Base-by-base conservation (phyloP, 139 green algal genomes). In the Micractinium conductrix region DNA sequence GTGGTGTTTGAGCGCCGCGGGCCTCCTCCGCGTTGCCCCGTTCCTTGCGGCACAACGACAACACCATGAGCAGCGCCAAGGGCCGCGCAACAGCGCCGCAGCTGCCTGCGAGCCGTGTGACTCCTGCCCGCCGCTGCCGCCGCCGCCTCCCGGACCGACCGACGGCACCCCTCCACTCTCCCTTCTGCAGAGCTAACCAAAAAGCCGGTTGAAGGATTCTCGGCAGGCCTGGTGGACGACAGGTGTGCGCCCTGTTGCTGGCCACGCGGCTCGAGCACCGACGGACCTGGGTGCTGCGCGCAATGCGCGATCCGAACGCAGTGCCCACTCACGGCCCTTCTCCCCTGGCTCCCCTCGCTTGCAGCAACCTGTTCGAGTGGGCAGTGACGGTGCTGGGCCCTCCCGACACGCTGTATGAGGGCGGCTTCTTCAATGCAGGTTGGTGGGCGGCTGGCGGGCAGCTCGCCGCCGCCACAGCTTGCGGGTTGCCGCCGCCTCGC, bases 171-270 rank as follows among this genome's bases (percentile, higher is more conserved):
- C n/a, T 19, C 30, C 69, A 33, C 14, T 65, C 81, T 72, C 17
- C 48, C 48, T 43, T 45, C 24, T 75, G 87, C 94, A 99, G 97
- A 99, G 40, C 89, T 99, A 24, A 97, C 91, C 5, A 97, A 96
- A 87, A 95, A 97, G 44, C 97, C 97, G 14, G 97, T 99, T 33
- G 97, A 99, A 16, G 98, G 98, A 42, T 99, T 99, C 87, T 99
- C 96, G 2, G 97, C 97, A 37, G 97, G 97, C 0, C 89, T 99
- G 9, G 93, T 97, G 40, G 96, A 99, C 82, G 97, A 99, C 78
- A 95, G 88, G 86, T 89, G 58, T 24, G 80, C 24, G 24, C 71
- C 42, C 26, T 62, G 42, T 14, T 62, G 17, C 28, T 14, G 2
- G n/a, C 67, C 37, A 44, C n/a, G n/a, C n/a, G n/a, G n/a, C n/a